A percentile compares a stretch with the other conserved stretches of the same genome.
Conservation (phyloP, 208 protist species). For the Histomonas meleagridis region DNA sequence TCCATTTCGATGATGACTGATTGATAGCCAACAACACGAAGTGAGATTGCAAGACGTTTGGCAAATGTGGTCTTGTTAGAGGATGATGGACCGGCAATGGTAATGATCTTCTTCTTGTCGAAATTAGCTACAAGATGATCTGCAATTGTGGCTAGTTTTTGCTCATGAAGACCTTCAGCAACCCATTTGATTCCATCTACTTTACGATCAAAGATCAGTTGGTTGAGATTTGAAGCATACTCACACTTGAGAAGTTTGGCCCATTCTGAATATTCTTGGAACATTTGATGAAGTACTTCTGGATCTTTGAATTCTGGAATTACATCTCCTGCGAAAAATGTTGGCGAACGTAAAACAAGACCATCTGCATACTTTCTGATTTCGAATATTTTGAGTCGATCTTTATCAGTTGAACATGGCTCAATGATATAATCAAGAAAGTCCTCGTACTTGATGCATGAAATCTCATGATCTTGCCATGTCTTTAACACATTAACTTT, state of each 20-base stretch:
- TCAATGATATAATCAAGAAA: background rate
- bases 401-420: background rate
- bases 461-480: background rate
- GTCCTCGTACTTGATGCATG: background rate
- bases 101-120: background rate
- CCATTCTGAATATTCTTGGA: background rate
- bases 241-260: background rate
- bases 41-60: background rate
- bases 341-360: background rate
- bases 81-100: background rate
- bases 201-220: background rate
- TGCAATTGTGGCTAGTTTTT: background rate
- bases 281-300: background rate
- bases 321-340: background rate
- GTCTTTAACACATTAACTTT: background rate
- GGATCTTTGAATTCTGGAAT: background rate
- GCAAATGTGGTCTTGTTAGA: constrained; percentile 34
- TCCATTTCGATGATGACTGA: background rate
- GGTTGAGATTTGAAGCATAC: background rate
- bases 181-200: background rate
- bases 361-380: background rate
- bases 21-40: background rate
- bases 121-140: background rate
- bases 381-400: background rate
- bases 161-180: background rate